Conservation (phyloP, 495 filamentous ascomycete genomes). For the Hypoxylon trugodes region DNA sequence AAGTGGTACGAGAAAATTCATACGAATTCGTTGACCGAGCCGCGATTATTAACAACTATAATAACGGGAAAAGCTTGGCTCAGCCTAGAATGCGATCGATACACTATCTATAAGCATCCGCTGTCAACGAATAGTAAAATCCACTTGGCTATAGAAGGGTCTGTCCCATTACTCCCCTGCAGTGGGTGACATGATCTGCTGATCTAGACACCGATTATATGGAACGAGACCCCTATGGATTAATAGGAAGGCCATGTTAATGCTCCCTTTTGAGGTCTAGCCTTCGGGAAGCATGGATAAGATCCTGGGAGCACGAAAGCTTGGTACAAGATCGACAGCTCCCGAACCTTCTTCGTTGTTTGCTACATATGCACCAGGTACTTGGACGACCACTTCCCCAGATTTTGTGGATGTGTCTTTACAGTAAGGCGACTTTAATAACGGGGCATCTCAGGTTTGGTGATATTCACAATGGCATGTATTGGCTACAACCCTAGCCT, state of each 20-base stretch:
- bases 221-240: constrained; percentile 24
- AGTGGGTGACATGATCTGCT: constrained; percentile 33
- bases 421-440: too few relatives aligned
- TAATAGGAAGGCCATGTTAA: constrained; percentile 19
- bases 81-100: constrained; percentile 40
- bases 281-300: constrained; percentile 29
- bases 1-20: constrained; percentile 9
- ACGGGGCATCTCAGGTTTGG: too few relatives aligned
- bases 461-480: too few relatives aligned
- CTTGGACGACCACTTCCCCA: not conserved
- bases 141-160: constrained; percentile 10
- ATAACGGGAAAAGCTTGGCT: not conserved
- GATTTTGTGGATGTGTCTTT: not conserved
- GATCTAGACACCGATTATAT: constrained; percentile 33
- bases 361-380: too few relatives aligned
- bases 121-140: constrained; percentile 23
- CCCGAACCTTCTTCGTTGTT: constrained; percentile 14
- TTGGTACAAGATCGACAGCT: constrained; percentile 23
- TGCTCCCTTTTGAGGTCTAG: constrained; percentile 22
- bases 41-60: constrained; percentile 13
- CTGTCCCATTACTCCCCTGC: constrained; percentile 19
- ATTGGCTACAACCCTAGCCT: too few relatives aligned
- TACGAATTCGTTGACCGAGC: constrained; percentile 21
- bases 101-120: constrained; percentile 1
- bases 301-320: constrained; percentile 6